These are phyloP conservation scores for Didymella lethalis DNA, from an alignment of 2,329 filamentous ascomycete species.

Conservation along the genomic window DNA sequence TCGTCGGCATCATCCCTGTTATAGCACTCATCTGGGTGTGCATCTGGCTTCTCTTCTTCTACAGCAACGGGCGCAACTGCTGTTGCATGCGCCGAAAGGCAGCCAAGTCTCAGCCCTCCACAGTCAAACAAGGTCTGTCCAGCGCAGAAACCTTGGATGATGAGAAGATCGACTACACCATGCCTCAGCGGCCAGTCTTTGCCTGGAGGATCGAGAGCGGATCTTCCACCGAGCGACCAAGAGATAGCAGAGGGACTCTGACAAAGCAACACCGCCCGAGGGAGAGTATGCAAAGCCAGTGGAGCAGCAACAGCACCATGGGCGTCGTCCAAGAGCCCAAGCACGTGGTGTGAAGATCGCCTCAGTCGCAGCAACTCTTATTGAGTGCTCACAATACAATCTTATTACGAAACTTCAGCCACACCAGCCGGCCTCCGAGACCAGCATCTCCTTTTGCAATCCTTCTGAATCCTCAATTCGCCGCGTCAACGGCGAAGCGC, in stretches of 20 bases:
- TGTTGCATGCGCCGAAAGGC: slow-evolving; percentile 37
- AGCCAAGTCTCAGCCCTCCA: slow-evolving; percentile 10
- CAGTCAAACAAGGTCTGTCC: slow-evolving; percentile 11
- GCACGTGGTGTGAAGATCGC: slow-evolving; percentile 29
- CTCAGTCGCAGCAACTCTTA: neutral
- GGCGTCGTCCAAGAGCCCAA: slow-evolving; percentile 32
- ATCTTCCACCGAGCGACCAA: slow-evolving; percentile 18
- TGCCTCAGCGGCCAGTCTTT: slow-evolving; percentile 23
- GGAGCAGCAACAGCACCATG: slow-evolving; percentile 27
- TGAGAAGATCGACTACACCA: slow-evolving; percentile 26
- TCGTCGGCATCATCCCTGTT: slow-evolving; percentile 36
- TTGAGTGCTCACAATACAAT: neutral
- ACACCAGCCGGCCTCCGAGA: neutral
- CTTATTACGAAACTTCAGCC: neutral
- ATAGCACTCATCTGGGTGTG: slow-evolving; percentile 36
- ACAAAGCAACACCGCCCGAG: slow-evolving; percentile 19
- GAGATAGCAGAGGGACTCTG: slow-evolving; percentile 14
- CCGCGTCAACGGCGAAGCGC: neutral
- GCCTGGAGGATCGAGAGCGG: slow-evolving; percentile 27
- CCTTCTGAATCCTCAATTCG: neutral
- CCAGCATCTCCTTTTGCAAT: neutral
- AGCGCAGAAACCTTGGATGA: slow-evolving; percentile 24
- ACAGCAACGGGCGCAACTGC: slow-evolving; percentile 34
- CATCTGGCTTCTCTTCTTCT: slow-evolving; percentile 40
- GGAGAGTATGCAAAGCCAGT: slow-evolving; percentile 25